These are phyloP conservation scores for Citrus mangshanensis DNA, from an alignment of 345 rosid genomes.

Conservation along the genomic window DNA sequence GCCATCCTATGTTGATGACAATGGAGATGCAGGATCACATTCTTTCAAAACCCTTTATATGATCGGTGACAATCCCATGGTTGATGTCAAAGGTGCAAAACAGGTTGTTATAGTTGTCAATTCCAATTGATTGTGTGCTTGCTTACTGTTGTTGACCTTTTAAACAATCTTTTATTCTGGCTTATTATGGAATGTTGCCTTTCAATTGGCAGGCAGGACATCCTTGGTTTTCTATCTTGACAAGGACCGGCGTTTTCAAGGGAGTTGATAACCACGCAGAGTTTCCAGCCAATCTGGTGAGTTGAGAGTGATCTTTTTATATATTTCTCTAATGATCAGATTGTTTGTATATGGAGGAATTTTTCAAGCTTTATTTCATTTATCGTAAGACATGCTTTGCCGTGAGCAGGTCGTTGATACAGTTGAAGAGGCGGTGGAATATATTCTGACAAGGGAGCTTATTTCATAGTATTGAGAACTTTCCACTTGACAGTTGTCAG, in stretches of 20 bases:
- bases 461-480: not conserved
- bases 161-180: not conserved
- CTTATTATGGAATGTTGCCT: not conserved
- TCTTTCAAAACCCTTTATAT: conserved; percentile 38
- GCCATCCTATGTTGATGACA: not conserved
- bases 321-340: too few relatives aligned
- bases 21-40: conserved; percentile 5
- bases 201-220: conserved; percentile 34
- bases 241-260: conserved; percentile 48
- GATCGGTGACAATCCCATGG: conserved; percentile 48
- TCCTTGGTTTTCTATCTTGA: conserved; percentile 53
- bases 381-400: not conserved
- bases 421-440: conserved; percentile 50
- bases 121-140: not conserved
- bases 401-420: conserved; percentile 41
- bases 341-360: too few relatives aligned
- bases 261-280: conserved; percentile 29
- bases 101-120: conserved; percentile 11
- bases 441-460: conserved; percentile 33
- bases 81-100: conserved; percentile 45
- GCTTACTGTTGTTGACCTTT: not conserved
- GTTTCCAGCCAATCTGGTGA: conserved; percentile 45
- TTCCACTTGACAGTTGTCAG: not conserved
- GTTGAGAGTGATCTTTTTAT: conserved; percentile 5
- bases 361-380: not conserved